Percentiles rank a stretch among this genome's conserved stretches.
These are phyloP conservation scores for Diaporthe sp. DNA, from an alignment of 2,329 filamentous ascomycete species.

Conservation along the genomic window DNA sequence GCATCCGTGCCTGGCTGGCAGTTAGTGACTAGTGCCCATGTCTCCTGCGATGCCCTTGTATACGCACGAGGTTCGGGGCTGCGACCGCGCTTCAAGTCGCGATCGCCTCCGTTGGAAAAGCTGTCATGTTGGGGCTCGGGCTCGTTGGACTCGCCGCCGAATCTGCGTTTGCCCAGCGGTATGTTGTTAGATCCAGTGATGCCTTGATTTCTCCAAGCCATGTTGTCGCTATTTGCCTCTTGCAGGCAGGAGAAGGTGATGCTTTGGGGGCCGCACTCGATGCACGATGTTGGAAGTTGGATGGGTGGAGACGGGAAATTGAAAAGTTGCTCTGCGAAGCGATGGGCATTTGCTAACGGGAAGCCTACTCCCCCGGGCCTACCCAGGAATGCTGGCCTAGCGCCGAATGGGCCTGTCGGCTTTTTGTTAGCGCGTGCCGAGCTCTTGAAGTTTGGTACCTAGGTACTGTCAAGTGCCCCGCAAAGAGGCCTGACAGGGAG, in stretches of 20 bases:
- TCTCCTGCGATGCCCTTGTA: background rate
- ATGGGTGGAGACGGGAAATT: constrained; percentile 10
- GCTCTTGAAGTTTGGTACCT: background rate
- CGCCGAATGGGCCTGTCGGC: background rate
- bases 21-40: constrained; percentile 37
- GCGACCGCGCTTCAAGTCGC: constrained; percentile 85
- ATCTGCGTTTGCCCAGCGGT: constrained; percentile 88
- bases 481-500: background rate
- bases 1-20: constrained; percentile 61
- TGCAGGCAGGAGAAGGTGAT: constrained; percentile 7
- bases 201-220: constrained; percentile 81
- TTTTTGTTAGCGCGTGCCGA: constrained; percentile 30
- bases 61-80: constrained; percentile 85
- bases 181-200: constrained; percentile 99
- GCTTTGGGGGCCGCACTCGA: constrained; percentile 46
- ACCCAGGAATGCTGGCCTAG: constrained; percentile 12
- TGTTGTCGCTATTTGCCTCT: constrained; percentile 48
- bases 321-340: constrained; percentile 31
- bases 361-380: background rate
- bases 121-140: constrained; percentile 41
- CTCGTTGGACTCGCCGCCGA: constrained; percentile 68
- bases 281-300: background rate
- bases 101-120: constrained; percentile 51
- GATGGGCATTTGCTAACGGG: background rate
- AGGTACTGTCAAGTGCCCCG: background rate